phyloP scores from a whole-genome alignment of 2,329 filamentous ascomycete species.

The Dothiorella sarmentorum region DNA sequence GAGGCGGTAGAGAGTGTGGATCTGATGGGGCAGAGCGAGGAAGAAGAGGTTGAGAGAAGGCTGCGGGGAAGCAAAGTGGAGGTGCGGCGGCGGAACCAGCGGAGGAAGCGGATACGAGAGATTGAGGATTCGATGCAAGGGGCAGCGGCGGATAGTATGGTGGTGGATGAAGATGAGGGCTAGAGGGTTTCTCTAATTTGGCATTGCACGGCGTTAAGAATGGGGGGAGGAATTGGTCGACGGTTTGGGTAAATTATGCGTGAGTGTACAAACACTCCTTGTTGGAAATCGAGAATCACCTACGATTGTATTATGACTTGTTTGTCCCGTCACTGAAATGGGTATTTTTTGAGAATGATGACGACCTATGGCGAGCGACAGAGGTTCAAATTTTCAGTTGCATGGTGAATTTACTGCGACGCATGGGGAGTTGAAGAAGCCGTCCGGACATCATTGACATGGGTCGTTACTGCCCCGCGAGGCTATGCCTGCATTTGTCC shows the following conservation, averaged over 20 bases:
- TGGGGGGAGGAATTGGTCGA: not conserved
- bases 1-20: conserved; percentile 31
- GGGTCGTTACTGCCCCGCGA: too few relatives aligned
- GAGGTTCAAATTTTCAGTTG: too few relatives aligned
- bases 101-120: conserved; percentile 1
- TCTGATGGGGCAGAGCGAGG: conserved; percentile 21
- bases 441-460: too few relatives aligned
- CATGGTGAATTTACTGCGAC: too few relatives aligned
- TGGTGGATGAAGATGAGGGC: conserved; percentile 12
- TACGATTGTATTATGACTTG: not conserved
- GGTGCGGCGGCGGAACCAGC: conserved; percentile 1
- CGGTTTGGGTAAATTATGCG: not conserved
- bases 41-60: conserved; percentile 19
- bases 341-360: too few relatives aligned
- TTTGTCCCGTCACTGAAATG: too few relatives aligned
- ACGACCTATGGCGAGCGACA: too few relatives aligned
- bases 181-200: not conserved
- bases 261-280: not conserved
- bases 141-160: conserved; percentile 11
- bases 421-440: too few relatives aligned
- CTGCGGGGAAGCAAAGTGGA: conserved; percentile 9
- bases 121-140: conserved; percentile 4
- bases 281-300: not conserved
- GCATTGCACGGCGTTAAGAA: conserved; percentile 11
- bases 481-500: too few relatives aligned